A percentile compares a stretch with the other conserved stretches of the same genome.
phyloP scores from a whole-genome alignment of 352 stramenopile species.

The Blastocystis sp. region DNA sequence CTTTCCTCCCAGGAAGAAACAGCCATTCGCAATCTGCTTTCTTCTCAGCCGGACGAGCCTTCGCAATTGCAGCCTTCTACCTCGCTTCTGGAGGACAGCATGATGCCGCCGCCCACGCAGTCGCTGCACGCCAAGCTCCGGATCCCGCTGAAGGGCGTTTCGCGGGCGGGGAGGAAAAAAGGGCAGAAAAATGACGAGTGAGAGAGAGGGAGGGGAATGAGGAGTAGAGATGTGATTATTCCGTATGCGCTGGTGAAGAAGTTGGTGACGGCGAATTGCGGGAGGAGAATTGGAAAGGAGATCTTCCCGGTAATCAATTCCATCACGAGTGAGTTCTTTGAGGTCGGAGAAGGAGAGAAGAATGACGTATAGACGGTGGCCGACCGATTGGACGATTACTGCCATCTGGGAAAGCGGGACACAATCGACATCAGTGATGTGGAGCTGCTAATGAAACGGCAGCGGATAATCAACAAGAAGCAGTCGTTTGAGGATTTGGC shows the following conservation, averaged over 20 bases:
- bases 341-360: not conserved
- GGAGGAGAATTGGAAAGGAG: conserved; percentile 33
- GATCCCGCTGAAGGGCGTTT: conserved; percentile 29
- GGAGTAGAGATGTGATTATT: conserved; percentile 9
- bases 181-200: not conserved
- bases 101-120: conserved; percentile 11
- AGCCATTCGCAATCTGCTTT: conserved; percentile 10
- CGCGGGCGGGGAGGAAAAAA: conserved; percentile 24
- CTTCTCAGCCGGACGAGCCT: not conserved
- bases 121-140: not conserved
- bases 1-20: conserved; percentile 11
- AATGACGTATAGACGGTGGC: conserved; percentile 10
- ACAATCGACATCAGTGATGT: conserved; percentile 40
- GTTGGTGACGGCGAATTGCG: conserved; percentile 40
- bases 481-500: conserved; percentile 33
- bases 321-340: conserved; percentile 36
- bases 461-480: conserved; percentile 9
- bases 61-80: not conserved
- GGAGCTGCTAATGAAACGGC: conserved; percentile 31
- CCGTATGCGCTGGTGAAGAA: conserved; percentile 35
- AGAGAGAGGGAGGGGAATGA: not conserved
- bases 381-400: conserved; percentile 59
- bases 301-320: conserved; percentile 1
- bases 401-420: conserved; percentile 31
- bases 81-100: not conserved